Conservation (phyloP, 2,329 filamentous ascomycete species). For the Aspergillus carbonarius region DNA sequence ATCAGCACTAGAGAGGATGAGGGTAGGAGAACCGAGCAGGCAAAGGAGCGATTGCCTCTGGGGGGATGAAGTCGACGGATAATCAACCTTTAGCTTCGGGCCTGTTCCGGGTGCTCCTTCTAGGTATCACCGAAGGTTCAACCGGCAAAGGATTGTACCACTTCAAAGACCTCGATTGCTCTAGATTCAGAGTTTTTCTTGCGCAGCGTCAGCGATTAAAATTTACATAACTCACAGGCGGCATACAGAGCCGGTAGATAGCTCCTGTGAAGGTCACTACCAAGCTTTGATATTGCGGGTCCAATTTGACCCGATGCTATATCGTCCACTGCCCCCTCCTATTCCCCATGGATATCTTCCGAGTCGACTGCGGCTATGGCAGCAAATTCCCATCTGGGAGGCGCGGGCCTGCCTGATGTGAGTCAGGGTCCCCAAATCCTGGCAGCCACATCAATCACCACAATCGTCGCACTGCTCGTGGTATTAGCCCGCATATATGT, state of each 20-base stretch:
- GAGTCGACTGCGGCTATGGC: conserved; percentile 6
- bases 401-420: conserved; percentile 11
- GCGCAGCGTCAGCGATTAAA: not conserved
- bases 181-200: no score
- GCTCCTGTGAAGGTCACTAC: not conserved
- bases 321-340: not conserved
- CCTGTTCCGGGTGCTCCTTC: not conserved
- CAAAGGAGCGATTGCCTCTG: not conserved
- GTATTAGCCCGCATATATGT: conserved; percentile 24
- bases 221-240: not conserved
- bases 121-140: no score
- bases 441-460: conserved; percentile 14
- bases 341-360: not conserved
- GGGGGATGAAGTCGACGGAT: not conserved
- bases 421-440: conserved; percentile 14
- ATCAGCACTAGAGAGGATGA: not conserved
- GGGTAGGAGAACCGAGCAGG: not conserved
- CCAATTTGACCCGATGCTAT: not conserved
- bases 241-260: not conserved
- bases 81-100: not conserved
- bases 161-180: no score
- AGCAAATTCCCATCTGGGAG: conserved; percentile 7
- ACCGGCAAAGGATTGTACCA: not conserved
- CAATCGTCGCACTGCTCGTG: conserved; percentile 10
- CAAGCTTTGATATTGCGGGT: not conserved